phyloP scores from a whole-genome alignment of 2,329 filamentous ascomycete species.

The Botrytis fabae region DNA sequence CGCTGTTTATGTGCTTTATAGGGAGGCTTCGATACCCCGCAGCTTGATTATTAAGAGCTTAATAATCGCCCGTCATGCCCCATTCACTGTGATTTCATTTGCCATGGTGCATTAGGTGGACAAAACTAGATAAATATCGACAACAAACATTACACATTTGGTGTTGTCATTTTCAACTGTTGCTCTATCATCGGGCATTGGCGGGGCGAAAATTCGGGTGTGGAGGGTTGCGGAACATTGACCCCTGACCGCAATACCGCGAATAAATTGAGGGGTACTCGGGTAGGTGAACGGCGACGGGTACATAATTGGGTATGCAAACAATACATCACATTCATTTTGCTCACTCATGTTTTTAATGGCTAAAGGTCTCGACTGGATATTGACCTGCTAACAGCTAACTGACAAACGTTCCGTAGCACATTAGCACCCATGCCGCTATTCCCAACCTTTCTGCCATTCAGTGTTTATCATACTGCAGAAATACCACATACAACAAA shows the following conservation, averaged over 20 bases:
- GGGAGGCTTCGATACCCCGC: background rate
- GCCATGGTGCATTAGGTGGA: background rate
- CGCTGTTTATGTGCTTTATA: background rate
- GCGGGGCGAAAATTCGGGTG: background rate
- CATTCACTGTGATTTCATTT: background rate
- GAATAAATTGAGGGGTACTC: background rate
- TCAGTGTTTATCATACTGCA: no score
- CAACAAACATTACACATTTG: background rate
- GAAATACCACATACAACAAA: background rate
- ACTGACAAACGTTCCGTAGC: background rate
- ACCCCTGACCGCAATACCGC: conserved; percentile 3
- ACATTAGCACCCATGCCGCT: background rate
- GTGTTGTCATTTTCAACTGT: background rate
- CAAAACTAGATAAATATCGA: background rate
- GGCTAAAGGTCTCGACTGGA: background rate
- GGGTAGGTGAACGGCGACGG: background rate
- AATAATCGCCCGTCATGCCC: background rate
- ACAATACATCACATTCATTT: background rate
- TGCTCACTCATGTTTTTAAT: background rate
- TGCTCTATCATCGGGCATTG: background rate
- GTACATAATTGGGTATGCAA: background rate
- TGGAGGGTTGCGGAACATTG: background rate
- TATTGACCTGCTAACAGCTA: background rate
- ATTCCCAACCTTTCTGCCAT: background rate
- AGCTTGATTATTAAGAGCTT: conserved; percentile 3